phyloP scores from a whole-genome alignment of 1,284 basidiomycete species.

The Ustilago esculenta region DNA sequence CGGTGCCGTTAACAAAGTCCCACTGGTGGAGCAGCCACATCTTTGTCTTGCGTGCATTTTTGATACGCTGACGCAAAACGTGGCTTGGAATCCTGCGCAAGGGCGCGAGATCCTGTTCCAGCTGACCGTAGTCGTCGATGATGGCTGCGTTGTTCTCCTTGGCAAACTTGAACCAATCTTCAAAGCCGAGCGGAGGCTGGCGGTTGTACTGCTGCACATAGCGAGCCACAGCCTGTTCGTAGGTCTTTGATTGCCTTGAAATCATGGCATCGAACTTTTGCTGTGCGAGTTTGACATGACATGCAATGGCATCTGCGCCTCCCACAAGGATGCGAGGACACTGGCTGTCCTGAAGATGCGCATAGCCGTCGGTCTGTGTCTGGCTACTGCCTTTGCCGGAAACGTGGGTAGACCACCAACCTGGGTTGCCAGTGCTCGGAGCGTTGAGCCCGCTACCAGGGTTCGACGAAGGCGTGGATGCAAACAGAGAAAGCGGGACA shows the following conservation, averaged over 20 bases:
- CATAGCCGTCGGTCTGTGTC: background rate
- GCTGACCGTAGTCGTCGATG: conserved; percentile 32
- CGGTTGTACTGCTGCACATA: conserved; percentile 22
- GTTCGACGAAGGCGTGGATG: background rate
- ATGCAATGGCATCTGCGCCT: conserved; percentile 13
- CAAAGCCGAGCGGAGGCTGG: conserved; percentile 22
- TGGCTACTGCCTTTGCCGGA: no score
- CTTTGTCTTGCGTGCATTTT: conserved; percentile 4
- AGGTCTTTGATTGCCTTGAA: conserved; percentile 17
- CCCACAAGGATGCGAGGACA: conserved; percentile 14
- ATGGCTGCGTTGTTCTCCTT: conserved; percentile 14
- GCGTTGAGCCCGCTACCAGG: background rate
- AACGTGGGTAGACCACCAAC: background rate
- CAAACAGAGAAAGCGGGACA: conserved; percentile 7
- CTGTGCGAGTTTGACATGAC: conserved; percentile 18
- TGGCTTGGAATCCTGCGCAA: conserved; percentile 10
- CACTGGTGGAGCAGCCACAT: conserved; percentile 9
- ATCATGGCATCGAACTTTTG: conserved; percentile 15
- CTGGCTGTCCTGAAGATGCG: background rate
- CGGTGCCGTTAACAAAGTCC: conserved; percentile 20
- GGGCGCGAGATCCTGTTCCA: conserved; percentile 22
- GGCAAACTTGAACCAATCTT: conserved; percentile 21
- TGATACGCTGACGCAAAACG: conserved; percentile 17
- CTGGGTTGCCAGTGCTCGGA: background rate
- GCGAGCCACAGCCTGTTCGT: conserved; percentile 13